A percentile compares a stretch with the other conserved stretches of the same genome.
Evolutionary conservation across 352 stramenopile species (phyloP).

Genomic region (Pythium phragmitis): DNA sequence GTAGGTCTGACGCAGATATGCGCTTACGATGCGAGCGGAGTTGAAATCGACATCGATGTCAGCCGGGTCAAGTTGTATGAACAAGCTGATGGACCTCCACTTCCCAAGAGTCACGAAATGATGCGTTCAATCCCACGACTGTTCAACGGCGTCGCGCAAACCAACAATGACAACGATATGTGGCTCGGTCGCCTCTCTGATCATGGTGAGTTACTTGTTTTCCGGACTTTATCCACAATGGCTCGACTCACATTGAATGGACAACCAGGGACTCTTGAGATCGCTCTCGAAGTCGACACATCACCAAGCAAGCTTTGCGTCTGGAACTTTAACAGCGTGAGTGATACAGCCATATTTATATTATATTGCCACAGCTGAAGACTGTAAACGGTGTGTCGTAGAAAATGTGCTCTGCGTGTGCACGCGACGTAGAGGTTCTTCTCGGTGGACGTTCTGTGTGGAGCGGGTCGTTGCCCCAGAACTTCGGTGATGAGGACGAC

Average conservation of each 20-base stretch:
- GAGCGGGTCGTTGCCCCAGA: slow-evolving; percentile 74
- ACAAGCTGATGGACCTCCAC: slow-evolving; percentile 35
- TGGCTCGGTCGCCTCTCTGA: slow-evolving; percentile 68
- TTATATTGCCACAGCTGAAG: not conserved
- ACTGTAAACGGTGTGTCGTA: not conserved
- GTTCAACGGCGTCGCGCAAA: slow-evolving; percentile 61
- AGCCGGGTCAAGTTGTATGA: slow-evolving; percentile 55
- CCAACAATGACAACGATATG: slow-evolving; percentile 72
- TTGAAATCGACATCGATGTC: slow-evolving; percentile 50
- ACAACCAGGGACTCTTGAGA: slow-evolving; percentile 44
- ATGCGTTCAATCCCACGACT: slow-evolving; percentile 50
- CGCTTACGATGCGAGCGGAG: slow-evolving; percentile 60
- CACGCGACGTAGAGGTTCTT: slow-evolving; percentile 66
- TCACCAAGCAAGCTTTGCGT: slow-evolving; percentile 65
- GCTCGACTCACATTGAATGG: not conserved
- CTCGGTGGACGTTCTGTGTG: slow-evolving; percentile 61
- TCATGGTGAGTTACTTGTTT: slow-evolving; percentile 32
- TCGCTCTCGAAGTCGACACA: slow-evolving; percentile 46
- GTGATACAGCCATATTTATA: slow-evolving; percentile 6
- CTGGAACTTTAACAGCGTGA: slow-evolving; percentile 83
- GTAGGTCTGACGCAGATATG: slow-evolving; percentile 67
- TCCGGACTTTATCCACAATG: not conserved
- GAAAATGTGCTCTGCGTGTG: slow-evolving; percentile 46
- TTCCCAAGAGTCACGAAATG: slow-evolving; percentile 71
- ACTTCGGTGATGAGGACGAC: slow-evolving; percentile 63